Evolutionary conservation across 2,329 filamentous ascomycete genomes (phyloP), one percentile per base, ranked within the genome.

Genomic region (Thielaviopsis punctulata): DNA sequence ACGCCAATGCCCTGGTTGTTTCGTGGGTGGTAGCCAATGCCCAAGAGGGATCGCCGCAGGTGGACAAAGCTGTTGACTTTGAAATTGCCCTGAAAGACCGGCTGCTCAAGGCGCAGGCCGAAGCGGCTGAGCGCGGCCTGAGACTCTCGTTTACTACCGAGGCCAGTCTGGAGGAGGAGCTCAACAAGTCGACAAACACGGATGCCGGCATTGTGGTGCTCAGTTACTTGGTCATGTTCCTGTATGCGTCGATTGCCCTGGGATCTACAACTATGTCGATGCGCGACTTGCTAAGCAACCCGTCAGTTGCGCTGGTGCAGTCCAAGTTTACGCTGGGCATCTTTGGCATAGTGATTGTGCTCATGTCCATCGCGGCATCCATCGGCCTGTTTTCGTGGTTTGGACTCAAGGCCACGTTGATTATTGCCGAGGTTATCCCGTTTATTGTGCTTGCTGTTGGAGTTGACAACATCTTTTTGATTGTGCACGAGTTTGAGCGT

Each of bases 191-290:
- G 36, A 95, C 88, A 48, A 98, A 98, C 65, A 96, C 92, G 0
- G 92, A 98, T 65, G 93, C 90, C 45, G 95, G 90, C 65, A 98
- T 98, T 60, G 80, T 98, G 22, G 79, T 90, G 51, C 83, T 98
- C 66, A 96, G 90, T 72, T 98, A 98, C 68, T 75, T 96, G 57
- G 86, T 95, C 69, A 98, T 98, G 92, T 98, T 98, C 66, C 69
- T 98, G 56, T 98, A 98, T 62, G 92, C 89, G 3, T 96, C 90
- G 5, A 69, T 98, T 51, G 89, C 92, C 0, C 73, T 98, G 0
- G 92, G 92, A 0, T 95, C 89, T 1, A 92, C 86, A 0, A 88
- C 84, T 5, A 71, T 94, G 53, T 86, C 82, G 1, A 69, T 89
- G 54, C 78, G 76, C 59, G 84, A 90, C 53, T 69, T 96, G 45